phyloP scores from a whole-genome alignment of 768 basidiomycete genomes.

The Lentinula sp. region DNA sequence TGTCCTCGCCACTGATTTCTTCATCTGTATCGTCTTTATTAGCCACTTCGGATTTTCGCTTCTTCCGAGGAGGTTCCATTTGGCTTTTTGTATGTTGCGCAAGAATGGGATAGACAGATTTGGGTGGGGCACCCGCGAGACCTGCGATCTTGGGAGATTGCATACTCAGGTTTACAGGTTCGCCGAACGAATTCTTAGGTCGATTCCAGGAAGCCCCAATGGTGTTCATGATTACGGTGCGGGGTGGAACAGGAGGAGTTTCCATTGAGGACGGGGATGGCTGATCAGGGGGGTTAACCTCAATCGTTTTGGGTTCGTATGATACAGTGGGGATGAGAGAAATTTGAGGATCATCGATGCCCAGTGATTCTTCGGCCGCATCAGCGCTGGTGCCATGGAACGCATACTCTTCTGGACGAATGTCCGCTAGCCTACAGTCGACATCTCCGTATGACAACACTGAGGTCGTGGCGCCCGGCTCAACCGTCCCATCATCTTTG shows the following conservation, averaged over 20 bases:
- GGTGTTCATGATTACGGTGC: background rate
- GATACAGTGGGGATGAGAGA: background rate
- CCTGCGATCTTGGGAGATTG: background rate
- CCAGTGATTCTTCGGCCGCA: background rate
- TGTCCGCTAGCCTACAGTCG: background rate
- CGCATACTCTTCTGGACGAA: background rate
- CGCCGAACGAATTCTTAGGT: background rate
- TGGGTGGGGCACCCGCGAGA: background rate
- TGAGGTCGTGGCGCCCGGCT: background rate
- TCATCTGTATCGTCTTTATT: background rate
- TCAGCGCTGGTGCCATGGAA: background rate
- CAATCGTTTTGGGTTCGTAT: background rate
- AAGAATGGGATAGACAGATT: background rate
- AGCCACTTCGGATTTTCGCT: background rate
- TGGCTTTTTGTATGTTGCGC: background rate
- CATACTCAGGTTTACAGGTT: background rate
- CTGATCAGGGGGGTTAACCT: background rate
- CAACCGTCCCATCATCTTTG: background rate
- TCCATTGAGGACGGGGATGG: constrained; percentile 67
- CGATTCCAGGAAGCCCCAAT: constrained; percentile 1
- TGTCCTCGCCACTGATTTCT: background rate
- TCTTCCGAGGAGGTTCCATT: constrained; percentile 1
- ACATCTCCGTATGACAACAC: background rate
- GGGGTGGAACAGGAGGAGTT: constrained; percentile 63
- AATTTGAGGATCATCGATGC: background rate